A percentile compares a stretch with the other conserved stretches of the same genome.
These are phyloP conservation scores for Pseudozyma sp. DNA, from an alignment of 1,284 basidiomycete species.

Conservation along the genomic window DNA sequence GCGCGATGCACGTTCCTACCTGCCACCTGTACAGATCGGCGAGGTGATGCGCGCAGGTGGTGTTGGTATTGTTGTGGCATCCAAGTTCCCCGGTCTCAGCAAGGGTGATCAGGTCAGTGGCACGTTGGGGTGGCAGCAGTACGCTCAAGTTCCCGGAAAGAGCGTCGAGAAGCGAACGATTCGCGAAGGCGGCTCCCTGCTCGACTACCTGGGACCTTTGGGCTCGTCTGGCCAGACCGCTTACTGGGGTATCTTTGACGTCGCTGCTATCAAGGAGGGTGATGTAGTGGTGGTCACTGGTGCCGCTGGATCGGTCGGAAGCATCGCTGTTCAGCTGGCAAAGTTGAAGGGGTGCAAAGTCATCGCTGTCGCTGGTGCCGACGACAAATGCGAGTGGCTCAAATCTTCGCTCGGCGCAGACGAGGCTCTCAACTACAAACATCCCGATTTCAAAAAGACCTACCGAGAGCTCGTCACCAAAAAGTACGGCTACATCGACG, in stretches of 20 bases:
- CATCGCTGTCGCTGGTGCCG: conserved; percentile 81
- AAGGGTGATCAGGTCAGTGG: conserved; percentile 55
- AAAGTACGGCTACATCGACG: conserved; percentile 56
- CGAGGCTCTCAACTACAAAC: conserved; percentile 87
- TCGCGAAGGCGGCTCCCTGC: conserved; percentile 36
- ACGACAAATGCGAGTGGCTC: conserved; percentile 86
- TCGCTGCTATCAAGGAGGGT: conserved; percentile 51
- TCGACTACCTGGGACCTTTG: conserved; percentile 66
- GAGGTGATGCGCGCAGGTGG: conserved; percentile 81
- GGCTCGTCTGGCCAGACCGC: conserved; percentile 69
- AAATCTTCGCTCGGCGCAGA: conserved; percentile 83
- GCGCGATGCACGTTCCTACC: conserved; percentile 73
- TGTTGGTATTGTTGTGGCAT: conserved; percentile 76
- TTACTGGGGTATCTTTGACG: conserved; percentile 64
- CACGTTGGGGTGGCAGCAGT: conserved; percentile 57
- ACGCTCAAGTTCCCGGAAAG: conserved; percentile 42
- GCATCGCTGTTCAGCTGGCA: conserved; percentile 74
- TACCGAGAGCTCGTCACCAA: conserved; percentile 75
- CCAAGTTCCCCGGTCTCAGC: conserved; percentile 58
- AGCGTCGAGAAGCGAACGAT: conserved; percentile 43
- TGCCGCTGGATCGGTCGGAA: conserved; percentile 59
- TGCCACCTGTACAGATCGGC: conserved; percentile 79
- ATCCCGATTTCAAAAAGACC: conserved; percentile 73
- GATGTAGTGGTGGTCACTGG: conserved; percentile 62
- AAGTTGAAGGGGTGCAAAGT: conserved; percentile 75